These are phyloP conservation scores for Zygoascus sp. DNA, from an alignment of 1,139 yeast species.

Conservation along the genomic window DNA sequence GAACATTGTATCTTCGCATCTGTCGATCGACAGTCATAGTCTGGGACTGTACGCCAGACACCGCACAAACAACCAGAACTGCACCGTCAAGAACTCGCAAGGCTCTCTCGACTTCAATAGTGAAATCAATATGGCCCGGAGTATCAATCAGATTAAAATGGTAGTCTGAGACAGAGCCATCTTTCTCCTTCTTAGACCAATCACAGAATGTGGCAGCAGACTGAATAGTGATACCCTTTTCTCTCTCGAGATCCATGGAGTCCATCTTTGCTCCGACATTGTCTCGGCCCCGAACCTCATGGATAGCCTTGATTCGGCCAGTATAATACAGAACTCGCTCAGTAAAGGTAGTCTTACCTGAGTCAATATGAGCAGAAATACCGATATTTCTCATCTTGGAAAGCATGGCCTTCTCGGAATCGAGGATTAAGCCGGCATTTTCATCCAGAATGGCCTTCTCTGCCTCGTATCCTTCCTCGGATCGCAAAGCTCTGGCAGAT, in stretches of 20 bases:
- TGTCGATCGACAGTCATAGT: conserved; percentile 98
- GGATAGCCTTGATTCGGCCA: conserved; percentile 95
- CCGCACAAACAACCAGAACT: conserved; percentile 96
- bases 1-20: conserved; percentile 97
- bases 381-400: conserved; percentile 84
- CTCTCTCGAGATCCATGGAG: conserved; percentile 95
- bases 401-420: conserved; percentile 54
- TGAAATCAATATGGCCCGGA: conserved; percentile 97
- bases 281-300: conserved; percentile 97
- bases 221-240: conserved; percentile 96
- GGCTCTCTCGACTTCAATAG: conserved; percentile 97
- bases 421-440: conserved; percentile 49
- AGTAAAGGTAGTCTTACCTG: conserved; percentile 95
- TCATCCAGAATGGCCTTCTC: conserved; percentile 32
- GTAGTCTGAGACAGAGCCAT: conserved; percentile 47
- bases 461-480: conserved; percentile 28
- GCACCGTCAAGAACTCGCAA: conserved; percentile 97
- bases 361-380: conserved; percentile 95
- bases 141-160: conserved; percentile 96
- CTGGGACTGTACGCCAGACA: conserved; percentile 96
- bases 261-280: conserved; percentile 99
- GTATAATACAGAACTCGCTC: conserved; percentile 96
- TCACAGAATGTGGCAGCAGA: conserved; percentile 98
- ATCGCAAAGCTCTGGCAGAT: neutral
- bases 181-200: conserved; percentile 60